These are phyloP conservation scores for Phytophthora gonapodyides DNA, from an alignment of 352 stramenopile genomes.

Conservation along the genomic window DNA sequence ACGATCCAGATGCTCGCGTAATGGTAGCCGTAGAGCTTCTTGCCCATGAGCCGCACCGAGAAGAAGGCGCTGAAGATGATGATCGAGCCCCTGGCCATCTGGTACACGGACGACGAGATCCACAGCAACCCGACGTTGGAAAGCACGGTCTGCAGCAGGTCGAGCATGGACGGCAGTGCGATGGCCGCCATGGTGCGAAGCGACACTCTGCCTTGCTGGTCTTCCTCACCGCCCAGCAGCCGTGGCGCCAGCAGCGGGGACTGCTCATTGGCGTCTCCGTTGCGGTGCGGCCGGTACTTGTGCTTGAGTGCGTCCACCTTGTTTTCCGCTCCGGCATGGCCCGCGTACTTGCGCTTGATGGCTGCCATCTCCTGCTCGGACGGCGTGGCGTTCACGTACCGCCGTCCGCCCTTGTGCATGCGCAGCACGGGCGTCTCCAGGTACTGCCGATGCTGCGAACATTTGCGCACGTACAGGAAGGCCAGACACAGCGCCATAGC, in stretches of 20 bases:
- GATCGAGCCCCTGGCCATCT: slow-evolving; percentile 91
- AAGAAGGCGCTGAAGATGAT: slow-evolving; percentile 92
- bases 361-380: slow-evolving; percentile 37
- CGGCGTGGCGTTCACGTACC: slow-evolving; percentile 58
- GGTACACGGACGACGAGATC: slow-evolving; percentile 90
- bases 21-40: slow-evolving; percentile 84
- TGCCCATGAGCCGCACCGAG: slow-evolving; percentile 83
- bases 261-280: slow-evolving; percentile 34
- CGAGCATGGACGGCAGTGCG: slow-evolving; percentile 72
- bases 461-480: slow-evolving; percentile 73
- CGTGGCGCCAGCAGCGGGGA: slow-evolving; percentile 35
- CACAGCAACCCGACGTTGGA: slow-evolving; percentile 88
- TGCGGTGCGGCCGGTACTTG: slow-evolving; percentile 32
- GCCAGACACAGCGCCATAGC: slow-evolving; percentile 82
- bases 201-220: slow-evolving; percentile 39
- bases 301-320: slow-evolving; percentile 47
- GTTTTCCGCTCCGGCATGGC: slow-evolving; percentile 44
- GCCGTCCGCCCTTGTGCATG: slow-evolving; percentile 64
- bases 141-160: slow-evolving; percentile 86
- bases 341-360: slow-evolving; percentile 52
- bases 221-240: slow-evolving; percentile 19
- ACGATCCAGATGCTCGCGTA: slow-evolving; percentile 85
- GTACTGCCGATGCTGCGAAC: slow-evolving; percentile 56
- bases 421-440: slow-evolving; percentile 70
- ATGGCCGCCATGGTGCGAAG: slow-evolving; percentile 63